Percentiles rank a stretch among this genome's conserved stretches.
These are phyloP conservation scores for Zizania latifolia DNA, from an alignment of 176 grass and related monocot species.

Conservation along the genomic window DNA sequence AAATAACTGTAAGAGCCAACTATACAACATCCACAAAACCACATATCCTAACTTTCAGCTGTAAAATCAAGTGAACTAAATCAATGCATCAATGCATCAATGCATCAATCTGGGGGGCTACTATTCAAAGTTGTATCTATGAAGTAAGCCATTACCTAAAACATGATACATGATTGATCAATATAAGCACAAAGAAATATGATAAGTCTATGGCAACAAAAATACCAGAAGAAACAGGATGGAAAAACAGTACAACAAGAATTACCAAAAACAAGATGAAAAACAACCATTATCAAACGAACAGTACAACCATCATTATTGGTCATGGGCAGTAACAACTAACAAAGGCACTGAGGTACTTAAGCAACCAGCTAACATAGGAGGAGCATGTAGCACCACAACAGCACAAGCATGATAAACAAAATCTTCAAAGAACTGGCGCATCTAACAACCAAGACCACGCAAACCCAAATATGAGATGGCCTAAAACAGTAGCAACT, in stretches of 20 bases:
- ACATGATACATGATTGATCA: neutral
- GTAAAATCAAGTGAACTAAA: slow-evolving; percentile 3
- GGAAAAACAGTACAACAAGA: slow-evolving; percentile 4
- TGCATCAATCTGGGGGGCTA: neutral
- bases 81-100: neutral
- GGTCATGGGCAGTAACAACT: neutral
- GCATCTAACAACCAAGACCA: neutral
- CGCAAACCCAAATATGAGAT: neutral
- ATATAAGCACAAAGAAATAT: neutral
- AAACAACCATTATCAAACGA: neutral
- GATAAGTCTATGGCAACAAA: neutral
- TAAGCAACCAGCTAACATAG: neutral
- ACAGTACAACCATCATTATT: neutral
- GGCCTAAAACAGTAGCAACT: slow-evolving; percentile 4
- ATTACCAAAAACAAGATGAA: neutral
- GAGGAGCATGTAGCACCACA: neutral
- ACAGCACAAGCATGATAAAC: neutral
- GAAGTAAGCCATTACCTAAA: neutral
- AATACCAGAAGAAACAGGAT: neutral
- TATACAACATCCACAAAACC: neutral
- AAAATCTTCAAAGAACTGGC: neutral
- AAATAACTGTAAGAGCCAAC: neutral
- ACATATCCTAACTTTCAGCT: neutral
- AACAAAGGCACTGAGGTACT: neutral
- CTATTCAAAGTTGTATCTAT: neutral